Percentiles rank a stretch among this genome's conserved stretches.
phyloP scores from a whole-genome alignment of 1,284 basidiomycete species.

The Microbotryum lychnidis-dioicae region DNA sequence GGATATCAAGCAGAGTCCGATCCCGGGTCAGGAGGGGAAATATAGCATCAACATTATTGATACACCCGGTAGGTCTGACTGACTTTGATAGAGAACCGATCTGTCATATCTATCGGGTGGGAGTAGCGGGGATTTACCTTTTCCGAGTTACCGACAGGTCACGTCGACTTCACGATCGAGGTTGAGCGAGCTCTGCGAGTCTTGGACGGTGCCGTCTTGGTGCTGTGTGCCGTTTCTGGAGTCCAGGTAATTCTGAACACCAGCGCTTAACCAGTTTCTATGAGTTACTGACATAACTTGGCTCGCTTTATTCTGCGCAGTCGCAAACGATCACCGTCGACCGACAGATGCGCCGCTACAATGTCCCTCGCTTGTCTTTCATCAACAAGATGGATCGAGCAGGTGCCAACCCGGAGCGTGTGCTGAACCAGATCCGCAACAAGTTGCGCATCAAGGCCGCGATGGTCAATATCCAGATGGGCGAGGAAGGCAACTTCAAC shows the following conservation, averaged over 20 bases:
- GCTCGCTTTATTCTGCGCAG: conserved; percentile 40
- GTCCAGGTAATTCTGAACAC: conserved; percentile 60
- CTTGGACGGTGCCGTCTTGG: conserved; percentile 90
- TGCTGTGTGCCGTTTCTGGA: conserved; percentile 92
- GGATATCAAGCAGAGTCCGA: conserved; percentile 48
- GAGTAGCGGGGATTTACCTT: too few species aligned
- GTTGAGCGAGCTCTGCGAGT: conserved; percentile 95
- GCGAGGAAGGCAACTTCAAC: conserved; percentile 74
- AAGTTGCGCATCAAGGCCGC: conserved; percentile 91
- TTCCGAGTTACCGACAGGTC: conserved; percentile 49
- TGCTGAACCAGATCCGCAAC: conserved; percentile 80
- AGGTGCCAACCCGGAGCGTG: conserved; percentile 93
- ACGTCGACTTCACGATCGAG: conserved; percentile 99
- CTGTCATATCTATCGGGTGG: too few species aligned
- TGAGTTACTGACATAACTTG: too few species aligned
- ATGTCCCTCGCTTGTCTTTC: conserved; percentile 90
- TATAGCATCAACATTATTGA: conserved; percentile 98
- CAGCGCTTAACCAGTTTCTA: too few species aligned
- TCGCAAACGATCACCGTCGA: conserved; percentile 99
- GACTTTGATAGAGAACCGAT: neutral
- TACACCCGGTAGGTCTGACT: conserved; percentile 63
- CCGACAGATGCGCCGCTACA: conserved; percentile 94
- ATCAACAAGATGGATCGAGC: conserved; percentile 99
- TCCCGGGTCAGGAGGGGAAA: conserved; percentile 55
- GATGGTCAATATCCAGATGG: conserved; percentile 94